phyloP scores from a whole-genome alignment of 331 rosid genomes.

The Acacia pycnantha region DNA sequence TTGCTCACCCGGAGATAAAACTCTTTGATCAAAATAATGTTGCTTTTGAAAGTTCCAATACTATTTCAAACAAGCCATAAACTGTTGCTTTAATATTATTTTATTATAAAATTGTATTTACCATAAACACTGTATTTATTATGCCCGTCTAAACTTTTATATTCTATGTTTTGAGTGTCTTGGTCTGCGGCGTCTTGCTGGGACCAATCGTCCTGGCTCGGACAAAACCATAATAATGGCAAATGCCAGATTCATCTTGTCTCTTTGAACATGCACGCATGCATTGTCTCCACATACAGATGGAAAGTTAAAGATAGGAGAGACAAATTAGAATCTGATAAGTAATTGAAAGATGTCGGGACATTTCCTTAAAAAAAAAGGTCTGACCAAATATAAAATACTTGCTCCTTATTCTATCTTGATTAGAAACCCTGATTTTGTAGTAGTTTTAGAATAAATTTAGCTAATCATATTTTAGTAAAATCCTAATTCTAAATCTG shows the following conservation, averaged over 20 bases:
- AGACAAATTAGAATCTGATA: too few species aligned
- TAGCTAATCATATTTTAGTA: background rate
- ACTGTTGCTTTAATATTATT: too few species aligned
- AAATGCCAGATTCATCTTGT: background rate
- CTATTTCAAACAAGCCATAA: too few species aligned
- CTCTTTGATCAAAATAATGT: too few species aligned
- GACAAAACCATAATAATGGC: background rate
- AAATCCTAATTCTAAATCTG: background rate
- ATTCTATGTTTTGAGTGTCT: background rate
- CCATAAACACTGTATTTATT: too few species aligned
- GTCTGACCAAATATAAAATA: background rate
- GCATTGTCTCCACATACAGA: background rate
- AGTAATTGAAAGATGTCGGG: background rate
- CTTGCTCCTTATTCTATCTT: constrained; percentile 25
- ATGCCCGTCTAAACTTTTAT: background rate
- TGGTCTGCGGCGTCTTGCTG: background rate
- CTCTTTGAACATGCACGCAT: background rate
- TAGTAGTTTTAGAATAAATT: background rate
- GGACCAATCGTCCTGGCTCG: too few species aligned
- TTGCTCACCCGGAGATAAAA: too few species aligned
- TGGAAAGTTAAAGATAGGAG: too few species aligned
- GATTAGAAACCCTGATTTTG: background rate
- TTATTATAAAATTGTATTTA: too few species aligned
- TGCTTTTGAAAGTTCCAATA: too few species aligned
- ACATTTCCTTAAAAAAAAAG: background rate